A percentile compares a stretch with the other conserved stretches of the same genome.
Evolutionary conservation across 306 rosid species (phyloP).

Genomic region (Sindora glabra): DNA sequence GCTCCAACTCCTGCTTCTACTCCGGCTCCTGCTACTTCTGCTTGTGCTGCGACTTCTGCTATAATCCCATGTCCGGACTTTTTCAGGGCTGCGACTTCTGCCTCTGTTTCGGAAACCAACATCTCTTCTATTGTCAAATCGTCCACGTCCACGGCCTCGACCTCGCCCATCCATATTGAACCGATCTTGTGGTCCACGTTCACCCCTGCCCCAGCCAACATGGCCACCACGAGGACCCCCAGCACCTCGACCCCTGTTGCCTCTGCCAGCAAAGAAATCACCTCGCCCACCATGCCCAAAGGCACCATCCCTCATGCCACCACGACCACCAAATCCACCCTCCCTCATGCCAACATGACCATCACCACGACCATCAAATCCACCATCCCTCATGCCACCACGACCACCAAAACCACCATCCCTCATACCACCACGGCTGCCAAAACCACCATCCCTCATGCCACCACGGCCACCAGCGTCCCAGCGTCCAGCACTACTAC

Average conservation of each 20-base stretch:
- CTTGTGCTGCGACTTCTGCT: conserved; percentile 36
- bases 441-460: conserved; percentile 44
- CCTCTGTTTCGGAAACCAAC: conserved; percentile 49
- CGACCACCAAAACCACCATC: conserved; percentile 42
- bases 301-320: conserved; percentile 53
- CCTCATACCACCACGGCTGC: conserved; percentile 57
- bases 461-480: conserved; percentile 62
- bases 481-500: conserved; percentile 23
- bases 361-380: conserved; percentile 61
- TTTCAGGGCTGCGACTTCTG: conserved; percentile 87
- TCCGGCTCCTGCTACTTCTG: conserved; percentile 44
- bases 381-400: conserved; percentile 58
- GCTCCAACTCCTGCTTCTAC: conserved; percentile 46
- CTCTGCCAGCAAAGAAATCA: conserved; percentile 71
- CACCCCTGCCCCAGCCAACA: conserved; percentile 73
- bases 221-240: conserved; percentile 60
- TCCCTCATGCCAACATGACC: conserved; percentile 47
- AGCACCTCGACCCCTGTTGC: conserved; percentile 76
- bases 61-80: conserved; percentile 84
- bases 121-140: conserved; percentile 79
- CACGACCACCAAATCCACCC: conserved; percentile 39
- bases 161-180: conserved; percentile 66
- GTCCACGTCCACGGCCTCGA: conserved; percentile 74
- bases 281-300: conserved; percentile 61
- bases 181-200: conserved; percentile 48